A percentile compares a stretch with the other conserved stretches of the same genome.
These are phyloP conservation scores for Cymbidium sinense DNA, from an alignment of 106 monocot species.

Conservation along the genomic window DNA sequence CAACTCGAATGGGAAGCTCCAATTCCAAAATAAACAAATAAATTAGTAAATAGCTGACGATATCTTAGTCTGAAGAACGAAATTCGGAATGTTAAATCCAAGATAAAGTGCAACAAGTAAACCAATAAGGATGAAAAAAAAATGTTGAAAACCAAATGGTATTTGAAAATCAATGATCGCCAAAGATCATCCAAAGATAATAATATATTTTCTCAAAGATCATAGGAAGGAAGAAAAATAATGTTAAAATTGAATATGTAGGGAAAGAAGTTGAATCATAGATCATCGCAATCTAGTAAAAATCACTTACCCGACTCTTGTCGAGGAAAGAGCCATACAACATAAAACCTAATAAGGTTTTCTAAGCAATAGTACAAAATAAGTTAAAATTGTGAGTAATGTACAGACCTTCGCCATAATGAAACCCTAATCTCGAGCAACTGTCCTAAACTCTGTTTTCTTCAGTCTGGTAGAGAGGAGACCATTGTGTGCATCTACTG, in stretches of 20 bases:
- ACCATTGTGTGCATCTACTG: not conserved
- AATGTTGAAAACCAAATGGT: not conserved
- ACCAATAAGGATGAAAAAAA: not conserved
- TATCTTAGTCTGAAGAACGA: not conserved
- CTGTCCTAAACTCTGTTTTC: not conserved
- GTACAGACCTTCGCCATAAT: not conserved
- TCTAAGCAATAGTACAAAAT: not conserved
- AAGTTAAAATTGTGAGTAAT: not conserved
- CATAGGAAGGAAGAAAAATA: not conserved
- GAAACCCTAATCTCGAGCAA: slow-evolving; percentile 6
- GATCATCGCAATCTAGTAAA: not conserved
- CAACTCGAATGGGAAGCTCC: not conserved
- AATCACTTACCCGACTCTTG: not conserved
- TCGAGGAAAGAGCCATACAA: not conserved
- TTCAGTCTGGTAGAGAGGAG: not conserved
- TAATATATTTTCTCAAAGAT: not conserved
- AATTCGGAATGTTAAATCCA: not conserved
- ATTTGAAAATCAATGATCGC: not conserved
- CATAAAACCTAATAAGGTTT: not conserved
- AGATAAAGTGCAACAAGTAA: not conserved
- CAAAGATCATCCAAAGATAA: not conserved
- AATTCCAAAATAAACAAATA: not conserved
- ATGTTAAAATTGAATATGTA: not conserved
- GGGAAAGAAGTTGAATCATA: not conserved
- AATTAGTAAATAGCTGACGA: not conserved